Conservation (phyloP, 208 protist genomes). For the Leishmania aethiopica region DNA sequence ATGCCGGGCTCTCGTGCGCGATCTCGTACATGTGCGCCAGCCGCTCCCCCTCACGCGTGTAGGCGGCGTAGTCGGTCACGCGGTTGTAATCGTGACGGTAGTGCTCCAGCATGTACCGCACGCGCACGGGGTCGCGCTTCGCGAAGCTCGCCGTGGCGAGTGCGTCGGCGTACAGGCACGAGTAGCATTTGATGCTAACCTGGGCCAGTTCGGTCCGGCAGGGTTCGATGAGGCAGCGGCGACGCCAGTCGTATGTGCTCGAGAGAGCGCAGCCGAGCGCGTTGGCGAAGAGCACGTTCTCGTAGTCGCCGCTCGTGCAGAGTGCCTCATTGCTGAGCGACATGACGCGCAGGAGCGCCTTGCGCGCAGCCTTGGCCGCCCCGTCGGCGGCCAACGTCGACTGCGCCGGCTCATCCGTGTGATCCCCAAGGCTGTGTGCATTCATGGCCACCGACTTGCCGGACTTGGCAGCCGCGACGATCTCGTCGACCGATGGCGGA, state of each 20-base stretch:
- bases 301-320: conserved; percentile 70
- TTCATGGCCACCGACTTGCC: conserved; percentile 40
- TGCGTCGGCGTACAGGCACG: conserved; percentile 85
- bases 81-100: conserved; percentile 54
- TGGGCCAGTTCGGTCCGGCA: conserved; percentile 59
- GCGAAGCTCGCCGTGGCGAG: conserved; percentile 70
- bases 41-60: conserved; percentile 61
- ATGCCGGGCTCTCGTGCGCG: conserved; percentile 58
- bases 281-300: conserved; percentile 56
- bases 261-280: conserved; percentile 34
- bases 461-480: conserved; percentile 21
- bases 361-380: background rate
- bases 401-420: conserved; percentile 33
- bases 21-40: conserved; percentile 78
- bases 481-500: conserved; percentile 46
- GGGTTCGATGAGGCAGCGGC: conserved; percentile 38
- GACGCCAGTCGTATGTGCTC: conserved; percentile 51
- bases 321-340: conserved; percentile 63
- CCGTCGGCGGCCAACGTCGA: background rate
- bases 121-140: conserved; percentile 54
- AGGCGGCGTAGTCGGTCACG: conserved; percentile 68
- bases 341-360: conserved; percentile 46
- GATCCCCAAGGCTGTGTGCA: conserved; percentile 47
- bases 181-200: conserved; percentile 74
- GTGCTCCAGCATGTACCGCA: conserved; percentile 68